Percentiles rank a stretch among this genome's conserved stretches.
Evolutionary conservation across 345 rosid genomes (phyloP).

Genomic region (Adansonia digitata): DNA sequence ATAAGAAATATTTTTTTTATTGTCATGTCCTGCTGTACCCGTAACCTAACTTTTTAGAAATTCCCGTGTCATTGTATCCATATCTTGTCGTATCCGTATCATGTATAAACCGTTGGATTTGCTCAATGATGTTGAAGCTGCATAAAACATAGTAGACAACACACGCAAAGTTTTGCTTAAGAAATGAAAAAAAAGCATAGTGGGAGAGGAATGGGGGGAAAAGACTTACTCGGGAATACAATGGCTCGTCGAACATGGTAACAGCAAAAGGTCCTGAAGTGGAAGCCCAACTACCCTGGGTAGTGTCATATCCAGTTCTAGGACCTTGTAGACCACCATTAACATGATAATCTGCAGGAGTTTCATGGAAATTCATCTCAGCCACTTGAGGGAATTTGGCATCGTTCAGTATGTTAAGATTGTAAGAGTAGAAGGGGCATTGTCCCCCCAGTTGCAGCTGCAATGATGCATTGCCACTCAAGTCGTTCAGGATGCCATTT

Average conservation of each 20-base stretch:
- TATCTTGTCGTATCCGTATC: neutral
- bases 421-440: slow-evolving; percentile 40
- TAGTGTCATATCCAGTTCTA: slow-evolving; percentile 35
- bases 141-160: neutral
- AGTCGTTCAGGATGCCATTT: slow-evolving; percentile 51
- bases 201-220: neutral
- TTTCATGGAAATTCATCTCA: slow-evolving; percentile 45
- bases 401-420: slow-evolving; percentile 43
- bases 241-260: slow-evolving; percentile 50
- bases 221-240: slow-evolving; percentile 48
- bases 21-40: neutral
- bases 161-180: neutral
- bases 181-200: neutral
- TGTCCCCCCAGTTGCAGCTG: slow-evolving; percentile 38
- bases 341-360: slow-evolving; percentile 45
- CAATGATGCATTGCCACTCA: slow-evolving; percentile 6
- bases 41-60: neutral
- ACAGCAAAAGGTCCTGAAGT: slow-evolving; percentile 45
- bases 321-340: slow-evolving; percentile 54
- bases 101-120: neutral
- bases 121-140: neutral
- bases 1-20: too few species aligned
- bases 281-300: slow-evolving; percentile 56
- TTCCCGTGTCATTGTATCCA: neutral
- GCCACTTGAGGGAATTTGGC: slow-evolving; percentile 41